Evolutionary conservation across 129 eudicot species (phyloP).

Genomic region (Cynara cardunculus): DNA sequence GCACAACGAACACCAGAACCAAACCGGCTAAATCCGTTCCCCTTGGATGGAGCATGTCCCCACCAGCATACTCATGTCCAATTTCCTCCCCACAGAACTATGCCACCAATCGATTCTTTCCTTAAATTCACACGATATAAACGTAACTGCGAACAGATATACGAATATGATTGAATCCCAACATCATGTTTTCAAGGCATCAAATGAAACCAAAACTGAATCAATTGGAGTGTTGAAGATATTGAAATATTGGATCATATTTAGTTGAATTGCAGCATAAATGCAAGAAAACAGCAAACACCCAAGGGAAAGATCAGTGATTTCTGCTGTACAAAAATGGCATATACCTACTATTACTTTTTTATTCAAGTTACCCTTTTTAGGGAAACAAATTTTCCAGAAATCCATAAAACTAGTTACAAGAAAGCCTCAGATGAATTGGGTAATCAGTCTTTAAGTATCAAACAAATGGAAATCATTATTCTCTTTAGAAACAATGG

Average conservation of each 20-base stretch:
- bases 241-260: not conserved
- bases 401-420: not conserved
- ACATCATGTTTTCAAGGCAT: not conserved
- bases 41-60: slow-evolving; percentile 89
- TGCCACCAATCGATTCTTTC: slow-evolving; percentile 3
- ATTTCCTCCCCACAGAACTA: slow-evolving; percentile 25
- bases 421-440: not conserved
- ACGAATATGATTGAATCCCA: slow-evolving; percentile 5
- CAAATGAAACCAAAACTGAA: not conserved
- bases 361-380: slow-evolving; percentile 20
- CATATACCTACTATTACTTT: slow-evolving; percentile 5
- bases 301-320: not conserved
- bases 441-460: not conserved
- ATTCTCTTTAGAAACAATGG: not conserved
- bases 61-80: slow-evolving; percentile 86
- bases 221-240: not conserved
- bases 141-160: slow-evolving; percentile 14
- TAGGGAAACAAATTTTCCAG: slow-evolving; percentile 23
- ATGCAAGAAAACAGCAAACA: not conserved
- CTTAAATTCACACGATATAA: not conserved
- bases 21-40: slow-evolving; percentile 68
- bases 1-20: slow-evolving; percentile 73
- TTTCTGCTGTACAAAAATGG: slow-evolving; percentile 21
- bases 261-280: not conserved
- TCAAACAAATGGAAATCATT: not conserved